Evolutionary conservation across 2,329 filamentous ascomycete genomes (phyloP).

Genomic region (Phialophora tarda): DNA sequence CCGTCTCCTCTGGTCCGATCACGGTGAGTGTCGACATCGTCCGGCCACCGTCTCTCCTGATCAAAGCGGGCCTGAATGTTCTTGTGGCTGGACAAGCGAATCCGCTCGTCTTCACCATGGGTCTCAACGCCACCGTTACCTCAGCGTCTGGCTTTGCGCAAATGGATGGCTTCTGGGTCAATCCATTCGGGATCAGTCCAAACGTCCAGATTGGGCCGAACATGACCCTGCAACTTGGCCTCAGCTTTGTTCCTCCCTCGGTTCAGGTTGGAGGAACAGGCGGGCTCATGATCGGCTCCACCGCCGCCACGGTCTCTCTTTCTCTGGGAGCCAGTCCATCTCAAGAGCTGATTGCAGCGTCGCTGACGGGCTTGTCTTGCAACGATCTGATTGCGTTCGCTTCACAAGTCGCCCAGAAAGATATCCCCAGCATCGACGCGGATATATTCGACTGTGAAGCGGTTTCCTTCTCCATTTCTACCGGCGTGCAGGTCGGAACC

Average conservation of each 20-base stretch:
- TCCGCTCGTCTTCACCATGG: conserved; percentile 6
- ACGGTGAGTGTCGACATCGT: not conserved
- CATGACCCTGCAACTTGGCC: conserved; percentile 1
- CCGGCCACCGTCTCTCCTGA: not conserved
- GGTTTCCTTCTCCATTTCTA: conserved; percentile 1
- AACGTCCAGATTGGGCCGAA: conserved; percentile 1
- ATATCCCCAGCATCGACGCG: not conserved
- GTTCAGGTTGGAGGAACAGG: conserved; percentile 2
- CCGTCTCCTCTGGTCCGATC: not conserved
- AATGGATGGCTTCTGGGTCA: conserved; percentile 7
- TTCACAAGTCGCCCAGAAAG: conserved; percentile 1
- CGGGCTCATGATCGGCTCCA: conserved; percentile 2
- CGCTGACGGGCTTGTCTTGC: conserved; percentile 1
- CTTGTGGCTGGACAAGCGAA: not conserved
- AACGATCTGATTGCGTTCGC: conserved; percentile 6
- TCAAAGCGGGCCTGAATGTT: conserved; percentile 1
- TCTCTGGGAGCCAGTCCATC: conserved; percentile 1
- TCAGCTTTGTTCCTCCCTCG: not conserved
- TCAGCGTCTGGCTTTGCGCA: conserved; percentile 6
- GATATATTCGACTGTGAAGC: not conserved
- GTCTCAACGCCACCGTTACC: conserved; percentile 1
- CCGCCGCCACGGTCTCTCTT: conserved; percentile 2
- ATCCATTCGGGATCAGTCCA: conserved; percentile 2
- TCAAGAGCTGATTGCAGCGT: not conserved
- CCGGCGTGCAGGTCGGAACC: conserved; percentile 3